A percentile compares a stretch with the other conserved stretches of the same genome.
phyloP scores from a whole-genome alignment of 768 basidiomycete species.

The Kwoniella dejecticola region DNA sequence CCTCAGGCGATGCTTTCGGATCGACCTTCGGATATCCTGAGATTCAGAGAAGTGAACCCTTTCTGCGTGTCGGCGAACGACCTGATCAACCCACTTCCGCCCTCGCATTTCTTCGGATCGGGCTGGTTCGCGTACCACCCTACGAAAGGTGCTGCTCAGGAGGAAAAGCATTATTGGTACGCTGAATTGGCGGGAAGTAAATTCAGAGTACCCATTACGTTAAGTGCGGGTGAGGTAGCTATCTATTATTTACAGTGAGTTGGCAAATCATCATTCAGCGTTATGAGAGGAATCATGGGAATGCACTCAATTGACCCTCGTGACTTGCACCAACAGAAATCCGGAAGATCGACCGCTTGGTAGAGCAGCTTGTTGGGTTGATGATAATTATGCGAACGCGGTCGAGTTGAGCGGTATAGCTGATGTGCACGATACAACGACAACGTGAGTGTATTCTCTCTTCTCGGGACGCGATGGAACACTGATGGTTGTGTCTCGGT shows the following conservation, averaged over 20 bases:
- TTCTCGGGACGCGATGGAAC: not conserved
- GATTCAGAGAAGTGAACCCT: conserved; percentile 82
- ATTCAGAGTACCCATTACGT: conserved; percentile 76
- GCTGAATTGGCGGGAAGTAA: conserved; percentile 77
- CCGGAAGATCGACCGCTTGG: conserved; percentile 43
- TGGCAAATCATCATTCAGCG: conserved; percentile 24
- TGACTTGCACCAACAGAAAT: conserved; percentile 20
- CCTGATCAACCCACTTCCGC: conserved; percentile 91
- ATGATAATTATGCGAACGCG: conserved; percentile 71
- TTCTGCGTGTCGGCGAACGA: conserved; percentile 95
- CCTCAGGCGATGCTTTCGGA: conserved; percentile 75
- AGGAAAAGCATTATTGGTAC: conserved; percentile 83
- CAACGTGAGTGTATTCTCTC: conserved; percentile 63
- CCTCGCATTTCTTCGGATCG: conserved; percentile 85
- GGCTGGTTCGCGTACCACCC: conserved; percentile 86
- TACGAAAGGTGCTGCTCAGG: conserved; percentile 58
- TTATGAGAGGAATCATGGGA: not conserved
- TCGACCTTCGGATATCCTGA: conserved; percentile 58
- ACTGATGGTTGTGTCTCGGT: not conserved
- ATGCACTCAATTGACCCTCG: conserved; percentile 46
- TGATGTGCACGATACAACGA: conserved; percentile 64
- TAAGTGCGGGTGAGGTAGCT: conserved; percentile 86
- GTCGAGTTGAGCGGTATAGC: conserved; percentile 75
- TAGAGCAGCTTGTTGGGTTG: conserved; percentile 49
- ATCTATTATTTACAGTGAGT: conserved; percentile 74